Base-by-base conservation (phyloP, 2,329 filamentous ascomycete species). In the Camptophora hylomeconis region DNA sequence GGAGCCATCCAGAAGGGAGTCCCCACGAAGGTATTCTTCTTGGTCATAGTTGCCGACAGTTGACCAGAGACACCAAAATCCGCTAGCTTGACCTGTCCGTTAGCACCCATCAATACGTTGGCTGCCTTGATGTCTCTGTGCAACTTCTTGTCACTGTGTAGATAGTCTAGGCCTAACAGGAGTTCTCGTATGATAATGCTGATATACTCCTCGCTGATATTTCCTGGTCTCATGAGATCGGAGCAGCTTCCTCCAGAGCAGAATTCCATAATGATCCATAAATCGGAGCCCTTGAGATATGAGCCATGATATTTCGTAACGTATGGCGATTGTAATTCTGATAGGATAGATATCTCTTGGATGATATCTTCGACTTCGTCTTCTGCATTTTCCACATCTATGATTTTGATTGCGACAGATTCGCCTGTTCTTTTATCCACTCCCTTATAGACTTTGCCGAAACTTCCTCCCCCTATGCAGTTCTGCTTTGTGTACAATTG, bases 201-300 rank as follows among this genome's bases (percentile, higher is more conserved):
- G 47, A 98, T 95, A 54, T 95, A 94, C 44, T 93, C 84, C 58
- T 98, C 89, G 12, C 77, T 73, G 37, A 98, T 87, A 21, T 77
- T 60, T 14, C 89, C 89, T 0, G 89, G 84, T 60, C 92, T 92
- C 77, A 98, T 80, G 37, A 98, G 62, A 52, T 95, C 89, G 26
- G 82, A 84, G 50, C 89, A 95, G 57, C 87, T 95, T 4, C 89
- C 89, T 13, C 89, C 89, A 1, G 87, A 86, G 57, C 89, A 98
- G 49, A 89, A 98, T 56, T 98, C 89, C 89, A 98, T 98, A 53
- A 95, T 84, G 45, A 98, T 98, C 89, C 89, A 98, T 47, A 98
- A 61, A 60, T 95, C 82, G 2, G 86, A 89, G 14, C 87, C 89
- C 50, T 93, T 93, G 44, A 93, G 74, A 50, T 89, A 95, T 32